phyloP scores from a whole-genome alignment of 2,329 filamentous ascomycete genomes.

The Leptographium procerum region DNA sequence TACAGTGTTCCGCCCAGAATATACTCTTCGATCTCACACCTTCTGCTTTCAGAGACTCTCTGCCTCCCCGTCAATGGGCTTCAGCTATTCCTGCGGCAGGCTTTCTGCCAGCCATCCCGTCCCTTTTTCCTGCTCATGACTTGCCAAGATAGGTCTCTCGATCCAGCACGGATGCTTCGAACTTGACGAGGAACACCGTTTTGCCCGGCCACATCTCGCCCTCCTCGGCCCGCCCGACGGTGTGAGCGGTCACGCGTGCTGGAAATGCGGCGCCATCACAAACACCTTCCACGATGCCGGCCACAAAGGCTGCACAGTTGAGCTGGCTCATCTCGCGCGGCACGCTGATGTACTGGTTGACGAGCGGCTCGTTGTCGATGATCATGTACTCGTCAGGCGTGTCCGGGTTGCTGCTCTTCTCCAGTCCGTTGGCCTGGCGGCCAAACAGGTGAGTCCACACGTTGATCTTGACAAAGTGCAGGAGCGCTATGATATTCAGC shows the following conservation, averaged over 20 bases:
- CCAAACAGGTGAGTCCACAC: conserved; percentile 89
- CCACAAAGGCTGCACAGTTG: conserved; percentile 92
- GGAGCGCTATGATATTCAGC: conserved; percentile 76
- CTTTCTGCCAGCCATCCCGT: neutral
- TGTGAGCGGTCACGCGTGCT: conserved; percentile 83
- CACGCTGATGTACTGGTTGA: conserved; percentile 87
- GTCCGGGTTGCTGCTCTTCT: conserved; percentile 70
- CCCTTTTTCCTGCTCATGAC: conserved; percentile 14
- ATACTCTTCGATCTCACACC: neutral
- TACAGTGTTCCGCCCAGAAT: neutral
- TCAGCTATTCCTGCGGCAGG: too few species aligned
- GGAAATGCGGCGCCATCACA: conserved; percentile 89
- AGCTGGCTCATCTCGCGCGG: conserved; percentile 93
- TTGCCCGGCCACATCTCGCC: conserved; percentile 90
- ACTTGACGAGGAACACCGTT: conserved; percentile 92
- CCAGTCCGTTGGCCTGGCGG: conserved; percentile 81
- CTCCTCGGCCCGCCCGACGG: conserved; percentile 46
- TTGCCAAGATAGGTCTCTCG: conserved; percentile 72
- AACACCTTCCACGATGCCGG: conserved; percentile 88
- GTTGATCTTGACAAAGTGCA: conserved; percentile 89
- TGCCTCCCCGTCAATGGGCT: neutral
- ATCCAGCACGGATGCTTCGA: conserved; percentile 82
- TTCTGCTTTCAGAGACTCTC: neutral
- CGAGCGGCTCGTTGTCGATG: conserved; percentile 91
- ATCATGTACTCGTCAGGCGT: conserved; percentile 98